phyloP scores from a whole-genome alignment of 495 filamentous ascomycete species.

The Aspergillus leporis region DNA sequence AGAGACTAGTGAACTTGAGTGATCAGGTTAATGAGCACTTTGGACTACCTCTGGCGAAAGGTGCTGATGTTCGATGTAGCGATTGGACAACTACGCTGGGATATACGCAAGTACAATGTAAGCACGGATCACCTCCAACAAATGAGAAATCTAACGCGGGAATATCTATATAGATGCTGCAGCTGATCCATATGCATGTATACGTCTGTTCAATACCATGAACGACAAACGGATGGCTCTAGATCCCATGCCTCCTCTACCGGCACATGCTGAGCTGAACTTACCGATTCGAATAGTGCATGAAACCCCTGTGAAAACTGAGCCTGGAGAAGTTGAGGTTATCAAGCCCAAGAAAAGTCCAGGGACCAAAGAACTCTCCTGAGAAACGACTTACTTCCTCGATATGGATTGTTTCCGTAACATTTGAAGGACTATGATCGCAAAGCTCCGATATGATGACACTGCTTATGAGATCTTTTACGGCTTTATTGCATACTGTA shows the following conservation, averaged over 20 bases:
- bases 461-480: not conserved
- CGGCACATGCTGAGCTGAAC: slow-evolving; percentile 64
- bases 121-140: slow-evolving; percentile 33
- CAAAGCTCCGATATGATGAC: too few relatives aligned
- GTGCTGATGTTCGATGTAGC: slow-evolving; percentile 61
- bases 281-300: slow-evolving; percentile 56
- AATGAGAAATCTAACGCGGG: slow-evolving; percentile 5
- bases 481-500: not conserved
- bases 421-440: not conserved
- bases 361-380: not conserved
- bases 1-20: slow-evolving; percentile 62
- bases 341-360: not conserved
- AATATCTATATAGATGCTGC: slow-evolving; percentile 63
- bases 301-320: slow-evolving; percentile 28
- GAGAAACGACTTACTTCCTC: not conserved
- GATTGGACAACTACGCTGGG: slow-evolving; percentile 67
- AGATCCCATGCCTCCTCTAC: slow-evolving; percentile 67
- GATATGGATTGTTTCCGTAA: not conserved
- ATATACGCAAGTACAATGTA: slow-evolving; percentile 71
- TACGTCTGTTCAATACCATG: slow-evolving; percentile 70
- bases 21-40: slow-evolving; percentile 70
- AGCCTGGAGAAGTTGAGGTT: slow-evolving; percentile 16
- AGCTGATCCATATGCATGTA: slow-evolving; percentile 76
- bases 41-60: slow-evolving; percentile 76
- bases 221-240: slow-evolving; percentile 65